Evolutionary conservation across 495 filamentous ascomycete species (phyloP).

Genomic region (Bryoglossum gracile): DNA sequence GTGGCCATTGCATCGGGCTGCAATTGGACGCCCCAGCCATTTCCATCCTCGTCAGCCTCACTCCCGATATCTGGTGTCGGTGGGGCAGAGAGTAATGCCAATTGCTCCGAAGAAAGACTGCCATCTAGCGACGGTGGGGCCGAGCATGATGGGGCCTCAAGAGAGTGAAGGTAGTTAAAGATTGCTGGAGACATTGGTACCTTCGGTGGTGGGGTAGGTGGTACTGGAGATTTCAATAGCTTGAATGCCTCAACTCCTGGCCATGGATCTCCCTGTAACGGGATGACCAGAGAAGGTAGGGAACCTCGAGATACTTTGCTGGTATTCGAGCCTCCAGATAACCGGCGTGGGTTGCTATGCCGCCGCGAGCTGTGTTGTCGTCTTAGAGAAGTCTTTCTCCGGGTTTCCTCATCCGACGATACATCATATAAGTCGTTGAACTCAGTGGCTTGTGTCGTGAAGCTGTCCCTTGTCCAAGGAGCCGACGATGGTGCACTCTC

Average conservation of each 20-base stretch:
- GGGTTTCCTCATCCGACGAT: slow-evolving; percentile 59
- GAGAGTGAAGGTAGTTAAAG: slow-evolving; percentile 54
- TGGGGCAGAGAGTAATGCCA: slow-evolving; percentile 69
- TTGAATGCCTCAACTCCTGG: slow-evolving; percentile 38
- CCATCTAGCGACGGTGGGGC: slow-evolving; percentile 85
- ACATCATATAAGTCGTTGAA: slow-evolving; percentile 86
- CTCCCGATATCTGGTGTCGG: slow-evolving; percentile 67
- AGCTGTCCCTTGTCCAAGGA: slow-evolving; percentile 47
- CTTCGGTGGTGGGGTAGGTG: slow-evolving; percentile 67
- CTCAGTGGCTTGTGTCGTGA: slow-evolving; percentile 50
- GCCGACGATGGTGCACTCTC: slow-evolving; percentile 42
- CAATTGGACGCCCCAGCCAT: slow-evolving; percentile 60
- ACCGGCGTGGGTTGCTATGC: slow-evolving; percentile 29
- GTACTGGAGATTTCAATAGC: slow-evolving; percentile 61
- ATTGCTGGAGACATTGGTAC: slow-evolving; percentile 71
- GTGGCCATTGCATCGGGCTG: slow-evolving; percentile 72
- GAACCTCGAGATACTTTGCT: slow-evolving; percentile 32
- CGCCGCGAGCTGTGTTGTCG: slow-evolving; percentile 34
- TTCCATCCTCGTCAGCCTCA: slow-evolving; percentile 38
- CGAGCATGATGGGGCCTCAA: slow-evolving; percentile 62
- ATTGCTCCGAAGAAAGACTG: slow-evolving; percentile 76
- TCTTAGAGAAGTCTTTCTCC: slow-evolving; percentile 23
- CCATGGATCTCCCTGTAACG: slow-evolving; percentile 36
- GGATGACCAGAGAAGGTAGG: slow-evolving; percentile 68
- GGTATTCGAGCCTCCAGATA: slow-evolving; percentile 32